Conservation (phyloP, 441 rosid genomes). For the Syzygium syzygioides region DNA sequence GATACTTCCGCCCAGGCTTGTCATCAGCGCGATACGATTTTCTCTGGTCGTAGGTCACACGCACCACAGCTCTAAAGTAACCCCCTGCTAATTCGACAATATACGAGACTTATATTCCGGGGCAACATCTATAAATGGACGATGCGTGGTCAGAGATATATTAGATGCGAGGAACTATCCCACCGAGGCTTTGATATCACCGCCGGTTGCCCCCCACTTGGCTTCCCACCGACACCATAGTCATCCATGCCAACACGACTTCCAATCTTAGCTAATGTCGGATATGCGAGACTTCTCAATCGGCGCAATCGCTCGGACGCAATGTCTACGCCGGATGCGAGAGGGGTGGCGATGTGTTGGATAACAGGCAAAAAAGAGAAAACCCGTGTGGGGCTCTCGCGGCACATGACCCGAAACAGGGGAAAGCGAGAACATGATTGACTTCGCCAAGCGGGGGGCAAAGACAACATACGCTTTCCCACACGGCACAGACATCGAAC, state of each 20-base stretch:
- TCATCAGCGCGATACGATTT: too few relatives aligned
- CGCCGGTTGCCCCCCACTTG: background rate
- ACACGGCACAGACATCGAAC: background rate
- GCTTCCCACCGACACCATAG: background rate
- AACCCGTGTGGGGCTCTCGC: background rate
- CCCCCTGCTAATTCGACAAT: too few relatives aligned
- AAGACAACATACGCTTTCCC: background rate
- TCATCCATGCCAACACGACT: background rate
- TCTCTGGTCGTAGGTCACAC: too few relatives aligned
- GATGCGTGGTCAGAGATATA: background rate
- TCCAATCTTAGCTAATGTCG: background rate
- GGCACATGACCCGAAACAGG: background rate
- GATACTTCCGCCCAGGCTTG: too few relatives aligned
- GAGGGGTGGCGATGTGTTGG: too few relatives aligned
- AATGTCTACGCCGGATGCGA: too few relatives aligned
- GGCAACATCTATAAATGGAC: rapidly evolving
- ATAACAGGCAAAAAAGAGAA: background rate
- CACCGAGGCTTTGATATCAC: too few relatives aligned
- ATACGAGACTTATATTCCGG: background rate
- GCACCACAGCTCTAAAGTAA: too few relatives aligned
- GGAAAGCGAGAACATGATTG: background rate
- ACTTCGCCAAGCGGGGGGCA: background rate
- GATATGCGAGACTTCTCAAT: background rate
- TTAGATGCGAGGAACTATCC: background rate
- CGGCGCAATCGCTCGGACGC: background rate